Evolutionary conservation across 805 yeast species (phyloP), one percentile per base, ranked within the genome.

Genomic region (Lachancea lanzarotensis): DNA sequence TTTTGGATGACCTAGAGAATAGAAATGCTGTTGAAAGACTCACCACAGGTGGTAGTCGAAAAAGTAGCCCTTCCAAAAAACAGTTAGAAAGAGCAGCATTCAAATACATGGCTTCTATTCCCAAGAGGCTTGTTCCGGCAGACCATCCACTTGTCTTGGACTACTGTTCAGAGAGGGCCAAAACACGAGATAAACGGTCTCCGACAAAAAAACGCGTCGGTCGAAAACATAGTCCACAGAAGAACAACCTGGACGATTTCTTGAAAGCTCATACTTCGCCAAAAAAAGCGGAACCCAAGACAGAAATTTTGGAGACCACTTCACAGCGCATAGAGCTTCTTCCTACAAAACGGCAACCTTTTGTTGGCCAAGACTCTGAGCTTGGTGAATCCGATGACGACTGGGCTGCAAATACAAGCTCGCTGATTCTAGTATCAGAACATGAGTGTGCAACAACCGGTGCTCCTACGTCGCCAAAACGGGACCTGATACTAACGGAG

Each of bases 231-330:
- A 32, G 10, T 15, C 12, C 19, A 9, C 66, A 61, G 42, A 53
- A 52, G 33, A 60, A 57, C 39, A 60, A 50, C 15, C 42, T 62
- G 10, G 61, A 59, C 37, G 39, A 10, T 1, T 61, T 59, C 38
- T 42, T 60, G 17, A 43, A 40, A 32, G 42, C 39, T 13, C 61
- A 56, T 44, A 39, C 60, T 1, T 49, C 62, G 1, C 60, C 61
- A 13, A 25, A 52, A 7, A 50, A 50, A 17, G 15, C 4, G 12
- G 19, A 9, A 33, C 5, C 20, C n/a, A 26, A 8, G 8, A 22
- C 25, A 8, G 41, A 31, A 7, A 19, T 19, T 33, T 6, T 17
- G 16, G 31, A 25, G 33, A n/a, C 15, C n/a, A 12, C 12, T 13
- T 6, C 16, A 30, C 16, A 30, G 12, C 33, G 11, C 25, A 22